Evolutionary conservation across 202 grass and related monocot genomes (phyloP).

Genomic region (Cymbopogon flexuosus): DNA sequence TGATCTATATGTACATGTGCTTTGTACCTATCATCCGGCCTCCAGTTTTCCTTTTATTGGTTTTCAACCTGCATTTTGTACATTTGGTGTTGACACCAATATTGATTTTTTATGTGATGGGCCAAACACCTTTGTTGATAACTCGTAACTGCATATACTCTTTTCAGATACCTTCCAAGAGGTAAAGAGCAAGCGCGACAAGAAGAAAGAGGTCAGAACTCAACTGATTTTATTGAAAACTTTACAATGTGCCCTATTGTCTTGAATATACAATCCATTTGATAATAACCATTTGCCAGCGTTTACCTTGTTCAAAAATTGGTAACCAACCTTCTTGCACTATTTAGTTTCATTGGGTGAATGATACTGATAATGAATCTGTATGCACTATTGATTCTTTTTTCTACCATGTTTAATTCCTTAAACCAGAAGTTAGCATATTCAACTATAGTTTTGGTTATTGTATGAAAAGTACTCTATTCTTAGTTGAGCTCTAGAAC

Average conservation of each 20-base stretch:
- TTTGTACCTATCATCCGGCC: not conserved
- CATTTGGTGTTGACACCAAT: not conserved
- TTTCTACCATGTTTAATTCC: not conserved
- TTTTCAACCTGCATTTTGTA: not conserved
- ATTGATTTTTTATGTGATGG: not conserved
- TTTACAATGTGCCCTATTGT: not conserved
- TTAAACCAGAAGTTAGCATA: slow-evolving; percentile 4
- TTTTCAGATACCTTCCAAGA: slow-evolving; percentile 86
- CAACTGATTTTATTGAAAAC: not conserved
- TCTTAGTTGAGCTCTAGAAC: slow-evolving; percentile 5
- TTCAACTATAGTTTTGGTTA: not conserved
- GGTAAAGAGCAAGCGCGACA: slow-evolving; percentile 86
- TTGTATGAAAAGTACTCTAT: slow-evolving; percentile 2
- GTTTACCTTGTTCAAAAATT: slow-evolving; percentile 10
- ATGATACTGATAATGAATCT: not conserved
- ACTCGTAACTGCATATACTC: slow-evolving; percentile 8
- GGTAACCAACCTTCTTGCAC: slow-evolving; percentile 1
- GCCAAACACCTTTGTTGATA: not conserved
- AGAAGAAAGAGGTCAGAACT: slow-evolving; percentile 76
- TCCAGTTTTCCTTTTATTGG: not conserved
- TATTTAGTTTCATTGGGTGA: not conserved
- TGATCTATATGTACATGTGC: not conserved
- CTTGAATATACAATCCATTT: not conserved
- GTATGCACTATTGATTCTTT: not conserved
- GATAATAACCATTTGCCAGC: not conserved